Evolutionary conservation across 2,329 filamentous ascomycete genomes (phyloP).

Genomic region (Ophioceras dolichostomum): DNA sequence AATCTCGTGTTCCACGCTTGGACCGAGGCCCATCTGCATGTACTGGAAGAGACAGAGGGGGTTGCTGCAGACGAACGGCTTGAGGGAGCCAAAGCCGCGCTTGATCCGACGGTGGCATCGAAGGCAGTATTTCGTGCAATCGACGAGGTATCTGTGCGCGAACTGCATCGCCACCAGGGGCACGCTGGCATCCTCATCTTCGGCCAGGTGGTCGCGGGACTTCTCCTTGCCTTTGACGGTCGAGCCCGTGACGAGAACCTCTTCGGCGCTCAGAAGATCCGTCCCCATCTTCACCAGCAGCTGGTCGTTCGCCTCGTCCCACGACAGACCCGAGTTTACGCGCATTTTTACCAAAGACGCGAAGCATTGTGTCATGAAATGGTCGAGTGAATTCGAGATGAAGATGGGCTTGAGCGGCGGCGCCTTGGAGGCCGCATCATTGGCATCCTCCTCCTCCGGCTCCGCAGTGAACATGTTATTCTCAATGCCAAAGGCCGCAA

Average conservation of each 20-base stretch:
- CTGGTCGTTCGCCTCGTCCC: conserved; percentile 51
- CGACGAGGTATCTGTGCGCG: conserved; percentile 61
- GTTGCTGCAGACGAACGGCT: conserved; percentile 67
- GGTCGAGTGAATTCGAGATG: conserved; percentile 60
- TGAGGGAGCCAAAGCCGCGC: conserved; percentile 55
- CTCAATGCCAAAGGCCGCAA: conserved; percentile 15
- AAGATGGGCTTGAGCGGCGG: conserved; percentile 22
- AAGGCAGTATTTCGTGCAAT: conserved; percentile 78
- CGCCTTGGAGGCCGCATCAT: neutral
- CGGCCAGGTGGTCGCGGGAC: conserved; percentile 10
- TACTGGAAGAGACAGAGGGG: conserved; percentile 79
- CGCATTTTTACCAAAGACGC: conserved; percentile 50
- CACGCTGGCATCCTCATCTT: conserved; percentile 25
- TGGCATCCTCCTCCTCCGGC: conserved; percentile 6
- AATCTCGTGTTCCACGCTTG: conserved; percentile 77
- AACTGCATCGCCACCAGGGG: conserved; percentile 60
- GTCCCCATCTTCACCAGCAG: conserved; percentile 4
- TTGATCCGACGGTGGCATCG: conserved; percentile 64
- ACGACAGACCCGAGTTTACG: conserved; percentile 33
- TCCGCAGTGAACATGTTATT: neutral
- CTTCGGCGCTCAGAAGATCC: too few species aligned
- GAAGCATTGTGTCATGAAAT: conserved; percentile 55
- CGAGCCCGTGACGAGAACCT: too few species aligned
- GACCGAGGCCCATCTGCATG: conserved; percentile 73
- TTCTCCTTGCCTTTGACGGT: conserved; percentile 2